Base-by-base conservation (phyloP, 2,329 filamentous ascomycete genomes). In the Truncatella angustata region DNA sequence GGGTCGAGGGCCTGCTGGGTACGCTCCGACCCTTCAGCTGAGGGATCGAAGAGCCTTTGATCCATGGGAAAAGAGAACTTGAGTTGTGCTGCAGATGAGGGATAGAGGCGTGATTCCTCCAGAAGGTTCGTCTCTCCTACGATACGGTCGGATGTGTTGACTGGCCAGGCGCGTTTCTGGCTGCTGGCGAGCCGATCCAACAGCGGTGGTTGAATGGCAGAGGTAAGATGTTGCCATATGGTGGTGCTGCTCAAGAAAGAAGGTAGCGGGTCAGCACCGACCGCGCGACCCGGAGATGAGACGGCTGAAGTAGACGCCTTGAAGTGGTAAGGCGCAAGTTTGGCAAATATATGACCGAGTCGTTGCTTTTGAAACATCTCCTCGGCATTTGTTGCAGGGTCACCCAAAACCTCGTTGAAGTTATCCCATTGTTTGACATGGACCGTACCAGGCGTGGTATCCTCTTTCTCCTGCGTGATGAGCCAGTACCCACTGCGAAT, bases 401-500 rank as follows among this genome's bases (percentile, higher is more conserved):
- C 74, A 28, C 69, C 68, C 2, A 86, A 67, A 3, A 77, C 69
- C 59, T 86, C 82, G 58, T 79, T 77, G 60, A 76, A 79, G 24
- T 63, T 69, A 61, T 85, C 76, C 83, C 65, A 68, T 42, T 65
- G 66, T 57, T 66, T 67, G 18, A 66, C 60, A 28, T 66, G 65
- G 46, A 72, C 64, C 16, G 63, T 60, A 2, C 67, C 66, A 26
- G 52, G 62, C 12, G 66, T 62, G 28, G 54, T 42, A 4, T 61
- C 63, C 12, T 70, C 59, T 3, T 55, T 55, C 10, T 64, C 59
- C 1, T 64, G 66, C 0, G 73, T 72, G 39, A 74, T 64, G 50
- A 85, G 71, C 82, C 82, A 86, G 61, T 79, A 83, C 4, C 81
- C 84, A 50, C 72, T 78, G 3, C 83, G 75, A 26, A 74, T 66